Conservation (phyloP, 139 green algal species). For the Chlamydomonas schloesseri region DNA sequence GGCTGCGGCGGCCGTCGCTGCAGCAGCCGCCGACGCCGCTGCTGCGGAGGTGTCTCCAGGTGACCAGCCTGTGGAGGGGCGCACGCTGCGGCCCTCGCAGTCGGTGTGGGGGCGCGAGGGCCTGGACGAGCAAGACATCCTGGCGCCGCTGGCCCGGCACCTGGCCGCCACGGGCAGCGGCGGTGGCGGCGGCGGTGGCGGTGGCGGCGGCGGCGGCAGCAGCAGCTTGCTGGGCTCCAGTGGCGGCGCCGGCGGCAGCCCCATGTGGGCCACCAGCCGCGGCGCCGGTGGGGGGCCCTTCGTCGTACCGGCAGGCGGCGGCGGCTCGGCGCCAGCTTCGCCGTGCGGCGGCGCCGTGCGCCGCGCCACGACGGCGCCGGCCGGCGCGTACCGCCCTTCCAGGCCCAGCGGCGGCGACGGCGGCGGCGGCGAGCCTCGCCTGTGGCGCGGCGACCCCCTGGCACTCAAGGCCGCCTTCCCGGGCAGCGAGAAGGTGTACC, state of each 20-base stretch:
- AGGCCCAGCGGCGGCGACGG: not conserved
- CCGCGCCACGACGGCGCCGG: slow-evolving; percentile 25
- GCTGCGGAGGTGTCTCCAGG: not conserved
- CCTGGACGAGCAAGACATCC: slow-evolving; percentile 35
- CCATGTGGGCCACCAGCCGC: not conserved
- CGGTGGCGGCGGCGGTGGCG: not conserved
- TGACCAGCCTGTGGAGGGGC: not conserved
- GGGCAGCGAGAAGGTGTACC: slow-evolving; percentile 25
- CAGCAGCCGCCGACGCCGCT: not conserved
- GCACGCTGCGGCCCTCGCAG: slow-evolving; percentile 11
- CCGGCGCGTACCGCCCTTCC: not conserved
- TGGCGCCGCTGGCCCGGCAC: slow-evolving; percentile 9
- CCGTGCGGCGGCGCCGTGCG: not conserved
- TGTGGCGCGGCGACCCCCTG: slow-evolving; percentile 33
- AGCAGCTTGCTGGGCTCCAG: not conserved
- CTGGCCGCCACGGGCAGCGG: not conserved
- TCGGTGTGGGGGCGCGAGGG: slow-evolving; percentile 32
- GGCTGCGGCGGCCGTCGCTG: not conserved
- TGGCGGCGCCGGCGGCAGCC: not conserved
- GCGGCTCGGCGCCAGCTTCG: not conserved
- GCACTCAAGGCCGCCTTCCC: slow-evolving; percentile 18
- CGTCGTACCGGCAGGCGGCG: not conserved
- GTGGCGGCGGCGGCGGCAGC: not conserved
- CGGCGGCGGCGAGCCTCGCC: slow-evolving; percentile 5
- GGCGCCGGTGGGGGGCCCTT: not conserved